Percentiles rank a stretch among this genome's conserved stretches.
Conservation (phyloP, 2,329 filamentous ascomycete species). For the Xylaria sp. region DNA sequence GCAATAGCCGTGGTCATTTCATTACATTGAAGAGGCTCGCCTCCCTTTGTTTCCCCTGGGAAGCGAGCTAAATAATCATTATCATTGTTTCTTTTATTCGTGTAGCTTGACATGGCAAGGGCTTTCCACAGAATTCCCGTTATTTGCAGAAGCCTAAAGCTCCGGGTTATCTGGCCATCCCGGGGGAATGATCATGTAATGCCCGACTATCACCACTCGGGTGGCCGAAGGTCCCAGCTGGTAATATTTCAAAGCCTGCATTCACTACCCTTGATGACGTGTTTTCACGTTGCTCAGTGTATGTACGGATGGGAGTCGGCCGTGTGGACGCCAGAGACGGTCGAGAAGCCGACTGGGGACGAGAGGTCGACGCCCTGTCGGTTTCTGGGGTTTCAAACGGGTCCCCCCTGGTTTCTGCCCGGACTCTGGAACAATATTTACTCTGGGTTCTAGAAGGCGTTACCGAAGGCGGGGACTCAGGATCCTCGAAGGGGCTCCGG, state of each 20-base stretch:
- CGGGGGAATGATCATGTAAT: slow-evolving; percentile 10
- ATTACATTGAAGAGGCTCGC: slow-evolving; percentile 6
- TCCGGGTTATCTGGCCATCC: slow-evolving; percentile 12
- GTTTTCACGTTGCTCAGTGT: slow-evolving; percentile 39
- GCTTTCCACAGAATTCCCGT: neutral
- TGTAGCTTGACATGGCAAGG: neutral
- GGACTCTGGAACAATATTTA: slow-evolving; percentile 36
- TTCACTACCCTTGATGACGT: slow-evolving; percentile 45
- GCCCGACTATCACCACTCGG: slow-evolving; percentile 33
- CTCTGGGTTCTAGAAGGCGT: slow-evolving; percentile 20
- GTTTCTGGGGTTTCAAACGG: slow-evolving; percentile 22
- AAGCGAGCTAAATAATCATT: neutral
- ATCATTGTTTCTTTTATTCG: neutral
- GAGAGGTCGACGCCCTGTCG: slow-evolving; percentile 12
- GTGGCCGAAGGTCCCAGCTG: slow-evolving; percentile 46
- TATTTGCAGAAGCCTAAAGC: neutral
- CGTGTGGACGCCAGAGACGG: slow-evolving; percentile 34
- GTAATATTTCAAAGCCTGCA: slow-evolving; percentile 47
- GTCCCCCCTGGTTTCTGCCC: slow-evolving; percentile 36
- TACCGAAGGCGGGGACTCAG: slow-evolving; percentile 23
- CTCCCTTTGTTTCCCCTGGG: too few relatives aligned
- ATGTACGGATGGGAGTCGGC: slow-evolving; percentile 44
- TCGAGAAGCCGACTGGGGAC: slow-evolving; percentile 20
- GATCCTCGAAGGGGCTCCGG: slow-evolving; percentile 39
- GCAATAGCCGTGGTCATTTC: neutral